Conservation (phyloP, 305 asterid genomes). For the Fraxinus dipetala region DNA sequence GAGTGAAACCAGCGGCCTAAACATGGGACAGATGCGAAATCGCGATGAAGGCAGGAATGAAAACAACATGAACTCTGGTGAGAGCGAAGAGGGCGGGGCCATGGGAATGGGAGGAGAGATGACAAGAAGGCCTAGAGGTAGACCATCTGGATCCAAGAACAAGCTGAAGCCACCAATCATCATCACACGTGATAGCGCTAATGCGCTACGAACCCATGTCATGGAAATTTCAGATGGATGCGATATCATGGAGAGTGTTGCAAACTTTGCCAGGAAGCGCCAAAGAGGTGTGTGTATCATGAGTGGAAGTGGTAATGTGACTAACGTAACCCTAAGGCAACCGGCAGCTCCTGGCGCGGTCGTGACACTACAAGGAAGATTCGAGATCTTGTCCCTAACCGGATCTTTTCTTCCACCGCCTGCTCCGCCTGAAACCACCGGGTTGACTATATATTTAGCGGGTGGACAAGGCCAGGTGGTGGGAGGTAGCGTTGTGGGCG, state of each 20-base stretch:
- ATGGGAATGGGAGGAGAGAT: slow-evolving; percentile 9
- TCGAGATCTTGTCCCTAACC: slow-evolving; percentile 31
- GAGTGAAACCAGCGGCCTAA: slow-evolving; percentile 22
- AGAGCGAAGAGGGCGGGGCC: slow-evolving; percentile 13
- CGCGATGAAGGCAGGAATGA: slow-evolving; percentile 14
- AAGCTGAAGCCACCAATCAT: slow-evolving; percentile 30
- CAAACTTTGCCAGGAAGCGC: slow-evolving; percentile 25
- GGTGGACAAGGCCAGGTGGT: slow-evolving; percentile 39
- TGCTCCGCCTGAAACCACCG: slow-evolving; percentile 27
- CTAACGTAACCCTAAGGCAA: slow-evolving; percentile 28
- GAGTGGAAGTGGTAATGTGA: slow-evolving; percentile 33
- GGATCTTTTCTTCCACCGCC: slow-evolving; percentile 36
- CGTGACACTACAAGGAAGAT: slow-evolving; percentile 27
- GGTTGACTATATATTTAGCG: slow-evolving; percentile 29
- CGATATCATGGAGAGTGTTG: slow-evolving; percentile 30
- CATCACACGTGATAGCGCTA: slow-evolving; percentile 31
- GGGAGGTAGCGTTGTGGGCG: slow-evolving; percentile 31
- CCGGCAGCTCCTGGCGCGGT: slow-evolving; percentile 32
- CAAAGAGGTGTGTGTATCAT: slow-evolving; percentile 33
- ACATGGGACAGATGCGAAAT: neutral
- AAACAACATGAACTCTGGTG: neutral
- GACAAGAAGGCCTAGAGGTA: slow-evolving; percentile 28
- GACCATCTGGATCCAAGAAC: slow-evolving; percentile 34
- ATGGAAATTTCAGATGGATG: slow-evolving; percentile 34
- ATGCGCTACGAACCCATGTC: slow-evolving; percentile 31